Evolutionary conservation across 139 green algal genomes (phyloP).

Genomic region (Haematococcus lacustris): DNA sequence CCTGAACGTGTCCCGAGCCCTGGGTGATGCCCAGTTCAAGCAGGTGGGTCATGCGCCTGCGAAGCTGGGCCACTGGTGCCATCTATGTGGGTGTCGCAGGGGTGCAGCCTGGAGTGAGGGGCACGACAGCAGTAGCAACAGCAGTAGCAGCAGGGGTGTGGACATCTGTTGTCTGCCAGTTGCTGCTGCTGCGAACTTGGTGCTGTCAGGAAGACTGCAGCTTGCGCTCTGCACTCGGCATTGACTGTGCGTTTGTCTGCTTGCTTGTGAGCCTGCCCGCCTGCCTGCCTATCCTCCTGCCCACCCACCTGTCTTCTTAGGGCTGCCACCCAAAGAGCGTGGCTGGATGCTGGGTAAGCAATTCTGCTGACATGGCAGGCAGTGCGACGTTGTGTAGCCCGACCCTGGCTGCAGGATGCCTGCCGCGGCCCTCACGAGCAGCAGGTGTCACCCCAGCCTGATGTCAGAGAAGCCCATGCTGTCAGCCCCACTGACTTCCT

Average conservation of each 20-base stretch:
- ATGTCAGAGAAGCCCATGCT: constrained; percentile 8
- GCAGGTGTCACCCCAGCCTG: constrained; percentile 25
- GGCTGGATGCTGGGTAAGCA: too few relatives aligned
- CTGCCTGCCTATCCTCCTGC: background rate
- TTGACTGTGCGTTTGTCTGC: background rate
- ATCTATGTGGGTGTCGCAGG: background rate
- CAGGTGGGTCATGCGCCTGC: constrained; percentile 10
- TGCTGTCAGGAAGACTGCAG: background rate
- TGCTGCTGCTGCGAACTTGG: background rate
- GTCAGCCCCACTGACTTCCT: constrained; percentile 2
- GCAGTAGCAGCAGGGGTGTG: background rate
- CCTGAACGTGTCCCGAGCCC: constrained; percentile 26
- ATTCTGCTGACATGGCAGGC: too few relatives aligned
- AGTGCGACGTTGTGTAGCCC: background rate
- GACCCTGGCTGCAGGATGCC: background rate
- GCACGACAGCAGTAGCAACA: background rate
- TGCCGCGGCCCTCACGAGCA: constrained; percentile 2
- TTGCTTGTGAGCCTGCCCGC: background rate
- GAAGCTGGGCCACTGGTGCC: background rate
- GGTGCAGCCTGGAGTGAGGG: background rate
- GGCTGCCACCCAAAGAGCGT: too few relatives aligned
- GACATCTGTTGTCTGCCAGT: background rate
- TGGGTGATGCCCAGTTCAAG: constrained; percentile 30
- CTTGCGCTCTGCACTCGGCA: background rate
- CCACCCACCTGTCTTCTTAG: background rate